Percentiles rank a stretch among this genome's conserved stretches.
These are phyloP conservation scores for Codiaeum variegatum DNA, from an alignment of 441 rosid species.

Conservation along the genomic window DNA sequence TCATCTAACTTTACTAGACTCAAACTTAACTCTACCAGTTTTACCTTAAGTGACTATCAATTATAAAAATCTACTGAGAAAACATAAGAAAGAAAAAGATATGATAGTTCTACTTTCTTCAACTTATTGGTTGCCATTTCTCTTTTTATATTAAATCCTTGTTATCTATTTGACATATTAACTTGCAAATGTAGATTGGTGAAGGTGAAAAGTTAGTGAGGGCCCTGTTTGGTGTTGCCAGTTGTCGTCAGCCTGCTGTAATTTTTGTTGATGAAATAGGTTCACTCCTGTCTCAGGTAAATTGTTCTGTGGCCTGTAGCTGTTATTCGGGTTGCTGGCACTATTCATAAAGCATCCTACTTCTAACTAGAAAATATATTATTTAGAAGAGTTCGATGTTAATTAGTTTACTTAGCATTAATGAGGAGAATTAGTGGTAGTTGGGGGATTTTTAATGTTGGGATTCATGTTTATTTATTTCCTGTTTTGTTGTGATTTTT, in stretches of 20 bases:
- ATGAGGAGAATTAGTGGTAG: neutral
- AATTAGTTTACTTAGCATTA: too few species aligned
- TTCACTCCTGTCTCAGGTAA: conserved; percentile 91
- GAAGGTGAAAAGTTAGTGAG: conserved; percentile 98
- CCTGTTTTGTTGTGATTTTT: neutral
- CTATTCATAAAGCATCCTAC: neutral
- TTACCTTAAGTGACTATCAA: neutral
- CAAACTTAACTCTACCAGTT: neutral
- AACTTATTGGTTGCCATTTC: neutral
- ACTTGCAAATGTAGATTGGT: conserved; percentile 57
- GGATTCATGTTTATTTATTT: neutral
- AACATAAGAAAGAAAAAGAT: neutral
- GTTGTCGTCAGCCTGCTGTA: conserved; percentile 97
- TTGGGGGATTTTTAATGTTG: too few species aligned
- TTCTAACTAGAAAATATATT: neutral
- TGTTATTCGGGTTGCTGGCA: conserved; percentile 2
- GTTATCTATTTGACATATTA: neutral
- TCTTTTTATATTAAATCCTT: neutral
- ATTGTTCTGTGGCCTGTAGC: conserved; percentile 1
- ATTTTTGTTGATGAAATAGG: conserved; percentile 96
- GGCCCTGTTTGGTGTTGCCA: conserved; percentile 95
- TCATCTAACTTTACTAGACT: neutral
- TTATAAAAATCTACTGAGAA: neutral
- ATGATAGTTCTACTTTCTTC: neutral
- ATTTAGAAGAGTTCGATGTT: too few species aligned